These are phyloP conservation scores for Garcia nutans DNA, from an alignment of 345 rosid genomes.

Conservation along the genomic window DNA sequence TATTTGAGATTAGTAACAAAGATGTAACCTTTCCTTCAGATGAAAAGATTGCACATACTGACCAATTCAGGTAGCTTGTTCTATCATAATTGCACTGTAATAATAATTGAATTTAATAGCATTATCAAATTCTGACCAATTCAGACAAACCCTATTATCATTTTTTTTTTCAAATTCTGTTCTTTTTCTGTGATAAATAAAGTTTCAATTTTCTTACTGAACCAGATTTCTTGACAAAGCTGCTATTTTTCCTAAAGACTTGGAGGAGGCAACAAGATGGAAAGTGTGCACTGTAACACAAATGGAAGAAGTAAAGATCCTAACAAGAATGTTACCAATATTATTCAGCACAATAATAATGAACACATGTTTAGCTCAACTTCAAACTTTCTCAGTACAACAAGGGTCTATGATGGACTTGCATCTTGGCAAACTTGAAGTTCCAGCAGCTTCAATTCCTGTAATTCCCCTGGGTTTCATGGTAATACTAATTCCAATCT, in stretches of 20 bases:
- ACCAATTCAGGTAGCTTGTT: conserved; percentile 45
- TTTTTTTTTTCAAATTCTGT: too few species aligned
- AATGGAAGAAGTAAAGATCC: conserved; percentile 54
- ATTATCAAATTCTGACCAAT: too few species aligned
- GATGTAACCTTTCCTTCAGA: not conserved
- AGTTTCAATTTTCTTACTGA: not conserved
- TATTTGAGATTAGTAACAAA: conserved; percentile 39
- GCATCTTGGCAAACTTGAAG: not conserved
- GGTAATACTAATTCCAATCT: conserved; percentile 22
- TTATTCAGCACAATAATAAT: conserved; percentile 25
- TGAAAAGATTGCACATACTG: conserved; percentile 41
- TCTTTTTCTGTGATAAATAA: not conserved
- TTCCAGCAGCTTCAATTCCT: conserved; percentile 22
- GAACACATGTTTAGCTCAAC: conserved; percentile 31
- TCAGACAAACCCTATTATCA: too few species aligned
- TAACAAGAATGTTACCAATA: conserved; percentile 47
- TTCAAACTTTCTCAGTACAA: conserved; percentile 26
- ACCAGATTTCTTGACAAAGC: conserved; percentile 48
- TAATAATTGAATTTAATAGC: too few species aligned
- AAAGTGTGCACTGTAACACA: conserved; percentile 46
- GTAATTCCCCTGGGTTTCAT: conserved; percentile 21
- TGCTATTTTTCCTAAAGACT: conserved; percentile 24
- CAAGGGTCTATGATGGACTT: conserved; percentile 19
- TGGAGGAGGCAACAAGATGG: conserved; percentile 20
- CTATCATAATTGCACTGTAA: too few species aligned